phyloP scores from a whole-genome alignment of 2,329 filamentous ascomycete genomes.

The Epichloe glyceriae region DNA sequence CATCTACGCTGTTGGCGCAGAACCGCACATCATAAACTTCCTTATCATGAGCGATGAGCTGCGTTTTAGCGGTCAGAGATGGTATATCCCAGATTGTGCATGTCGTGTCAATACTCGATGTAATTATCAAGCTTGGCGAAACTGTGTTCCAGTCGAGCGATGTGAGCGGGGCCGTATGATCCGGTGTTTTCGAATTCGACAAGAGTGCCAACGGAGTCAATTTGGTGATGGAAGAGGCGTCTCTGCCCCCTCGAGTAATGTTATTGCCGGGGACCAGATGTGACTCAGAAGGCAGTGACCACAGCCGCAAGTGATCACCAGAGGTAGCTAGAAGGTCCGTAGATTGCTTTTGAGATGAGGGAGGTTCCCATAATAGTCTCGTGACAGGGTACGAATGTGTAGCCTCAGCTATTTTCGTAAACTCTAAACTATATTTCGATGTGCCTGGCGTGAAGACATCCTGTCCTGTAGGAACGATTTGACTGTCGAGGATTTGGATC shows the following conservation, averaged over 20 bases:
- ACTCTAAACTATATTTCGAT: slow-evolving; percentile 69
- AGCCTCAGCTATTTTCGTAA: slow-evolving; percentile 86
- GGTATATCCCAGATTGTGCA: slow-evolving; percentile 99
- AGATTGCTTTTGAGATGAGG: slow-evolving; percentile 85
- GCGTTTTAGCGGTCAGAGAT: slow-evolving; percentile 92
- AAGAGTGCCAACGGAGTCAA: slow-evolving; percentile 83
- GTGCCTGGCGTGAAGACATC: slow-evolving; percentile 57
- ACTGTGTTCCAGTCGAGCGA: slow-evolving; percentile 98
- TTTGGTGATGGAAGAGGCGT: slow-evolving; percentile 54
- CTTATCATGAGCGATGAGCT: slow-evolving; percentile 96
- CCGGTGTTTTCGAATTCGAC: slow-evolving; percentile 95
- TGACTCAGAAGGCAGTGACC: slow-evolving; percentile 72
- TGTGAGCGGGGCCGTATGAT: slow-evolving; percentile 92
- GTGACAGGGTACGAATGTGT: slow-evolving; percentile 97
- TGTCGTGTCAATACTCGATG: slow-evolving; percentile 95
- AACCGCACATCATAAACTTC: slow-evolving; percentile 98
- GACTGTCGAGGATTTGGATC: slow-evolving; percentile 95
- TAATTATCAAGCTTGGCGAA: slow-evolving; percentile 93
- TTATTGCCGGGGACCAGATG: slow-evolving; percentile 47
- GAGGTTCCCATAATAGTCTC: slow-evolving; percentile 88
- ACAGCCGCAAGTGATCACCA: slow-evolving; percentile 83
- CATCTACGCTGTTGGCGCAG: slow-evolving; percentile 95
- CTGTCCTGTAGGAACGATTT: slow-evolving; percentile 57
- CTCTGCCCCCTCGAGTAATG: slow-evolving; percentile 46
- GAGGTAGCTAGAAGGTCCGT: slow-evolving; percentile 92